phyloP scores from a whole-genome alignment of 2,329 filamentous ascomycete genomes.

The Sporothrix curviconia region DNA sequence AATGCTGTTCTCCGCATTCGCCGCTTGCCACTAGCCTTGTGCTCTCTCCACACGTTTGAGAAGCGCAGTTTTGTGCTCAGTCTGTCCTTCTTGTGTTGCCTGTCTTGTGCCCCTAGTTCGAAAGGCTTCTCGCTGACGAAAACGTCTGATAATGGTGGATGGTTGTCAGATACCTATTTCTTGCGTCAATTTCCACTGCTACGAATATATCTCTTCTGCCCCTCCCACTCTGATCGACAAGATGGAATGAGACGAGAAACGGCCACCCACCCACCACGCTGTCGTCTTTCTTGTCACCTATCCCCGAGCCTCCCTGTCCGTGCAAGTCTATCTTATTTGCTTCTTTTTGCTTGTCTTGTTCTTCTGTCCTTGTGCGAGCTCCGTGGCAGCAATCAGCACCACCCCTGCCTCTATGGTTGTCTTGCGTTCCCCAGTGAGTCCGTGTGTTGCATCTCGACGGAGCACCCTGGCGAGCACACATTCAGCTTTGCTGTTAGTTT shows the following conservation, averaged over 20 bases:
- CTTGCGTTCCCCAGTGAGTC: constrained; percentile 2
- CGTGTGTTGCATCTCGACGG: constrained; percentile 14
- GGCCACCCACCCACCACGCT: background rate
- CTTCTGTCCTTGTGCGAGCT: background rate
- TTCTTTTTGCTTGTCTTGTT: background rate
- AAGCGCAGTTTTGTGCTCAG: background rate
- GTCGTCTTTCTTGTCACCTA: too few species aligned
- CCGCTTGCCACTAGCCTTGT: constrained; percentile 3
- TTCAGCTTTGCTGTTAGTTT: too few species aligned
- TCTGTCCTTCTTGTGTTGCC: background rate
- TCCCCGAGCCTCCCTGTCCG: background rate
- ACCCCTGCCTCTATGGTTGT: background rate
- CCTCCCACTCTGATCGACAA: background rate
- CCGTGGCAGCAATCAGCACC: too few species aligned
- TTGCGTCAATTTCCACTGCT: constrained; percentile 2
- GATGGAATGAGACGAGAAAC: background rate
- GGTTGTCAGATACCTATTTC: background rate
- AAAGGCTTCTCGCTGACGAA: background rate
- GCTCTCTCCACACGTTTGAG: background rate
- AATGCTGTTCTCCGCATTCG: constrained; percentile 6
- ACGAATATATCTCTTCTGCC: background rate
- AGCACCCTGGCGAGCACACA: background rate
- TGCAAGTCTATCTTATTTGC: background rate
- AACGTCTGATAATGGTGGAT: background rate
- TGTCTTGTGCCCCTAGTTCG: background rate